Evolutionary conservation across 257 asterid genomes (phyloP).

Genomic region (Solanum habrochaites): DNA sequence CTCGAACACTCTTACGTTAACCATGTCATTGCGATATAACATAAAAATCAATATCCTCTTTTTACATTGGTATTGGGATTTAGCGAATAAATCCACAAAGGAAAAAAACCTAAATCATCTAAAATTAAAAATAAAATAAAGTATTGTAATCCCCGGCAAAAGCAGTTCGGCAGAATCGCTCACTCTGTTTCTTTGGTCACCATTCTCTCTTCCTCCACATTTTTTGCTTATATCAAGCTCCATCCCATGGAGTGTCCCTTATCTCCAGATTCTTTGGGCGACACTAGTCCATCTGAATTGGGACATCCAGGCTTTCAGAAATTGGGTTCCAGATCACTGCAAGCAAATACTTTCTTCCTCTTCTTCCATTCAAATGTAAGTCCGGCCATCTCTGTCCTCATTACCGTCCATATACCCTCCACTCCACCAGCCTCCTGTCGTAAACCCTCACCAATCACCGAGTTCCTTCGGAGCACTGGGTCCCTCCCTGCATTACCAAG

Average conservation of each 20-base stretch:
- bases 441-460: slow-evolving; percentile 84
- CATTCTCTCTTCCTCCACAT: not conserved
- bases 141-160: not conserved
- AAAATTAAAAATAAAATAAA: too few relatives aligned
- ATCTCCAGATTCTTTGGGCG: not conserved
- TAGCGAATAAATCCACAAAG: not conserved
- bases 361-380: slow-evolving; percentile 58
- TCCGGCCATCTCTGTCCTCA: slow-evolving; percentile 49
- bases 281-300: slow-evolving; percentile 46
- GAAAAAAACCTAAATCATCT: not conserved
- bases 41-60: not conserved
- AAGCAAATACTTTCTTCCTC: slow-evolving; percentile 63
- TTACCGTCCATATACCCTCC: slow-evolving; percentile 79
- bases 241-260: not conserved
- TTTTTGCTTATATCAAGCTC: not conserved
- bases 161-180: not conserved
- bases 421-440: slow-evolving; percentile 86
- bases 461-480: slow-evolving; percentile 91
- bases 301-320: slow-evolving; percentile 83
- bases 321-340: slow-evolving; percentile 79
- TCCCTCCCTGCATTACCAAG: slow-evolving; percentile 99
- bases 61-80: not conserved
- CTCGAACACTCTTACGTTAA: too few relatives aligned
- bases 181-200: not conserved
- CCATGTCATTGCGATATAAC: not conserved